A percentile compares a stretch with the other conserved stretches of the same genome.
Evolutionary conservation across 2,329 filamentous ascomycete genomes (phyloP).

Genomic region (Paecilomyces sp.): DNA sequence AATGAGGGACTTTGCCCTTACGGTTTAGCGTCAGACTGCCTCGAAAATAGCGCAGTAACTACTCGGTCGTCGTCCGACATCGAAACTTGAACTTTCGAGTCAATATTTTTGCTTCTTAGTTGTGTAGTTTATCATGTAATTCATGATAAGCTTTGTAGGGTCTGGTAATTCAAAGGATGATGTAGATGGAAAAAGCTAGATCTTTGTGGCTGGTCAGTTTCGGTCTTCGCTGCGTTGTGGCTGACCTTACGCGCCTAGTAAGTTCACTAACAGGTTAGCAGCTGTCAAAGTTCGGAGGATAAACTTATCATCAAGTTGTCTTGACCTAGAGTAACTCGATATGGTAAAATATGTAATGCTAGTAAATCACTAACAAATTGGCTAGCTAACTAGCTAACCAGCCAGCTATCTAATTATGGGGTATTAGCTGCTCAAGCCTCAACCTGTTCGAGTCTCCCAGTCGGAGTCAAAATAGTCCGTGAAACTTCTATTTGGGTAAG

Average conservation of each 20-base stretch:
- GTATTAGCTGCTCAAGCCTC: neutral
- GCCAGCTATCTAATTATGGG: too few species aligned
- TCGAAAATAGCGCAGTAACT: neutral
- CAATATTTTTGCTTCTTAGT: neutral
- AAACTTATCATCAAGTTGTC: neutral
- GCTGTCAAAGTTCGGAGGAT: neutral
- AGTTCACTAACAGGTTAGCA: neutral
- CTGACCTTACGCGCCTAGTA: neutral
- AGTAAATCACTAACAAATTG: neutral
- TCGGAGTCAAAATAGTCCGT: neutral
- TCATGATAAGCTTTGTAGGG: neutral
- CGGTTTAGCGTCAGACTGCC: neutral
- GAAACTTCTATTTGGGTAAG: neutral
- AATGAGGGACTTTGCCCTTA: neutral
- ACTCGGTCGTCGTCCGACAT: neutral
- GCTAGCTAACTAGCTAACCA: too few species aligned
- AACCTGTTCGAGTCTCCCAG: neutral
- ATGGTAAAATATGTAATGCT: neutral
- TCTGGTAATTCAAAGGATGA: neutral
- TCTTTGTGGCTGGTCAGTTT: neutral
- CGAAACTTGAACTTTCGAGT: neutral
- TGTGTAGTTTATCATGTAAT: neutral
- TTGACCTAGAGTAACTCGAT: neutral
- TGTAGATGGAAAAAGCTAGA: neutral
- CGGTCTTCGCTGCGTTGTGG: neutral